Evolutionary conservation across 805 yeast genomes (phyloP).

Genomic region (Zygosaccharomyces gambellarensis): DNA sequence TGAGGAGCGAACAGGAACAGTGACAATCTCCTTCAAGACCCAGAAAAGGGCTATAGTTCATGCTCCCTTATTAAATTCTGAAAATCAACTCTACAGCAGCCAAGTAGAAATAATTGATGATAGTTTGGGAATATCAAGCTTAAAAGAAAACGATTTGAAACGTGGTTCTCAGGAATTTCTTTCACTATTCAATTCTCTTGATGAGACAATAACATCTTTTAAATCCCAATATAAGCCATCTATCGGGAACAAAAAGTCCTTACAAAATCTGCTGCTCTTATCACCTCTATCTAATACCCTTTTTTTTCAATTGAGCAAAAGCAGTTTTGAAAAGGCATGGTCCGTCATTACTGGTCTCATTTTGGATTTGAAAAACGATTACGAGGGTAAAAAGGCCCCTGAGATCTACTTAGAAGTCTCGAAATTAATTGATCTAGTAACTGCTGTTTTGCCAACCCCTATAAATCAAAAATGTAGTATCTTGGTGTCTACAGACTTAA

Average conservation of each 20-base stretch:
- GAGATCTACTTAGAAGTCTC: conserved; percentile 19
- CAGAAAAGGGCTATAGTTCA: conserved; percentile 16
- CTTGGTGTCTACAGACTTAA: conserved; percentile 34
- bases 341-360: conserved; percentile 21
- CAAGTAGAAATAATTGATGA: conserved; percentile 26
- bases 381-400: conserved; percentile 15
- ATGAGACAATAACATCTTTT: conserved; percentile 34
- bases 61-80: conserved; percentile 17
- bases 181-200: conserved; percentile 11
- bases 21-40: conserved; percentile 20
- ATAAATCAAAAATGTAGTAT: conserved; percentile 39
- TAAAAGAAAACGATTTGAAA: conserved; percentile 17
- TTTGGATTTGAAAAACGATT: conserved; percentile 22
- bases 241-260: neutral
- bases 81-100: conserved; percentile 16
- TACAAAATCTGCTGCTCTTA: conserved; percentile 39
- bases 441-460: conserved; percentile 50
- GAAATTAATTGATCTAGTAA: conserved; percentile 41
- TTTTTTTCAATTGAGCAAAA: conserved; percentile 47
- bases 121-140: conserved; percentile 33
- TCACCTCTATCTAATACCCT: conserved; percentile 59
- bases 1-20: conserved; percentile 10
- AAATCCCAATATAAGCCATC: conserved; percentile 30
- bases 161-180: neutral
- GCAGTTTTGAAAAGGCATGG: conserved; percentile 45